Percentiles rank a stretch among this genome's conserved stretches.
Evolutionary conservation across 495 filamentous ascomycete genomes (phyloP).

Genomic region (Talaromyces nanjingensis): DNA sequence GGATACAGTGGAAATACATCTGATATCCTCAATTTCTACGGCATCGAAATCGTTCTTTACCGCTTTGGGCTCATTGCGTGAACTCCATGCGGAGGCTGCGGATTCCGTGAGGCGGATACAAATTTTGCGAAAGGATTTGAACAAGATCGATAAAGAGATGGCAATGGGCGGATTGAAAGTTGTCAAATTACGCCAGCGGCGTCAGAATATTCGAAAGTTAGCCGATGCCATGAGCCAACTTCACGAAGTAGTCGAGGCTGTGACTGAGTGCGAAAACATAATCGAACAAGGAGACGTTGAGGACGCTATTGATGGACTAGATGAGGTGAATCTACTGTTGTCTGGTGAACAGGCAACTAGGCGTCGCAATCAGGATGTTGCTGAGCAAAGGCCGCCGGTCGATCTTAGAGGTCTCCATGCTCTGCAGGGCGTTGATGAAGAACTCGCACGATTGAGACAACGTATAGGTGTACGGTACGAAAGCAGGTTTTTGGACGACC

Average conservation of each 20-base stretch:
- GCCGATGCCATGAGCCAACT: conserved; percentile 79
- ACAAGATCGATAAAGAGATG: conserved; percentile 77
- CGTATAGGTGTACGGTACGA: conserved; percentile 87
- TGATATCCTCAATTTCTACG: conserved; percentile 92
- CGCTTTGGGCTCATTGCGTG: conserved; percentile 80
- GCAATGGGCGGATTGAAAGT: conserved; percentile 81
- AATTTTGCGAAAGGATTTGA: conserved; percentile 67
- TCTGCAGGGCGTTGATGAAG: conserved; percentile 69
- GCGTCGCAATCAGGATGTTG: conserved; percentile 13
- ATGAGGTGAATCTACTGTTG: conserved; percentile 70
- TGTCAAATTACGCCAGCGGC: conserved; percentile 68
- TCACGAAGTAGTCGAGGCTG: conserved; percentile 65
- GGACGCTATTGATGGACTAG: conserved; percentile 67
- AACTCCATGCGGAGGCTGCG: conserved; percentile 86
- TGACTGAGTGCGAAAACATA: conserved; percentile 68
- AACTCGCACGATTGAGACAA: conserved; percentile 64
- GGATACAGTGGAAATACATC: conserved; percentile 97
- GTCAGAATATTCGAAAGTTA: conserved; percentile 79
- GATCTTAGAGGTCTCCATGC: conserved; percentile 77
- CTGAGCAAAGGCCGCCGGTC: conserved; percentile 27
- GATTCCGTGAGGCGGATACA: conserved; percentile 87
- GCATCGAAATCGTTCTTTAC: conserved; percentile 96
- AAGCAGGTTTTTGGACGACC: conserved; percentile 64
- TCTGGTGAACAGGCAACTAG: conserved; percentile 50
- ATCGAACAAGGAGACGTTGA: conserved; percentile 78